These are phyloP conservation scores for Lachnellula hyalina DNA, from an alignment of 2,329 filamentous ascomycete species.

Conservation along the genomic window DNA sequence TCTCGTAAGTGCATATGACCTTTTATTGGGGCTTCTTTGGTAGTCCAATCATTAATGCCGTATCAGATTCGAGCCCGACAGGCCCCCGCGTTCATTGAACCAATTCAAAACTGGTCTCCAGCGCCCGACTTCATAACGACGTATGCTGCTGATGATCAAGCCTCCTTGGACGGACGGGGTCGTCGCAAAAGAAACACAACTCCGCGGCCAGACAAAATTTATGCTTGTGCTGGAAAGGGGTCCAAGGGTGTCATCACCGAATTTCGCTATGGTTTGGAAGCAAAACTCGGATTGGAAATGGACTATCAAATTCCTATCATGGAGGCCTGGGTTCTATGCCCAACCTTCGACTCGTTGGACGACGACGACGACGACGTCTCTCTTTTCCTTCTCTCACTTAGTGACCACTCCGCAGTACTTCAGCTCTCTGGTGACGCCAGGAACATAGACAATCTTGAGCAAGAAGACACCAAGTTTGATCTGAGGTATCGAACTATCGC, in stretches of 20 bases:
- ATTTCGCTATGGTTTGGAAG: constrained; percentile 64
- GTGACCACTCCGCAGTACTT: constrained; percentile 32
- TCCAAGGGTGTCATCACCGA: constrained; percentile 60
- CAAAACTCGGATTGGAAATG: constrained; percentile 56
- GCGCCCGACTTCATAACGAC: constrained; percentile 39
- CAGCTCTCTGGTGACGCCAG: constrained; percentile 44
- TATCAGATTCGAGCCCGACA: constrained; percentile 50
- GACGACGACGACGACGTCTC: constrained; percentile 11
- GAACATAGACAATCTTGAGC: constrained; percentile 39
- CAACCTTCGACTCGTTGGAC: constrained; percentile 7
- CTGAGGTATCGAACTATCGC: constrained; percentile 47
- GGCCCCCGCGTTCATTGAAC: constrained; percentile 48
- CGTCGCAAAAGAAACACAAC: constrained; percentile 14
- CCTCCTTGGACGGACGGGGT: constrained; percentile 5
- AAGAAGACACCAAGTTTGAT: constrained; percentile 44
- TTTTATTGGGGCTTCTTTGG: not conserved
- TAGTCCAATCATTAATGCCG: constrained; percentile 2
- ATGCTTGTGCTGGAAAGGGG: constrained; percentile 61
- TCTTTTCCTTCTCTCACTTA: constrained; percentile 27
- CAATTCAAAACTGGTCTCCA: constrained; percentile 58
- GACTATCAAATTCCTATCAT: constrained; percentile 45
- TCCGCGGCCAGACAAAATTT: constrained; percentile 50
- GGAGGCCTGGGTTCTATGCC: constrained; percentile 48
- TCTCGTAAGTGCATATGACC: constrained; percentile 18
- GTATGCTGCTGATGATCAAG: constrained; percentile 27